Evolutionary conservation across 768 basidiomycete species (phyloP), one percentile per base, ranked within the genome.

Genomic region (Russula ochroleuca): DNA sequence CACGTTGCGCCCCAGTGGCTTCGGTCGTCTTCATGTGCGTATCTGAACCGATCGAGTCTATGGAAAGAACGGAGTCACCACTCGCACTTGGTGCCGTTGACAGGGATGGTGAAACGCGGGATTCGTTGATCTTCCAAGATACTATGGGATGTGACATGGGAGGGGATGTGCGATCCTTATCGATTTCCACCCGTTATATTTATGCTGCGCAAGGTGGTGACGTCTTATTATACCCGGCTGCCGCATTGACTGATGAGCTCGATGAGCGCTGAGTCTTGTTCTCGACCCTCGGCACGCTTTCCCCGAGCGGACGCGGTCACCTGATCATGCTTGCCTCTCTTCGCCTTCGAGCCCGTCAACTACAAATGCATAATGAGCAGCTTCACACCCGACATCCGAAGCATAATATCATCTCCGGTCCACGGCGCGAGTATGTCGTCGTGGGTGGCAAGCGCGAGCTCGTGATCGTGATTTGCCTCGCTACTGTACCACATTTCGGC

Each of bases 321-420:
- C n/a, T n/a, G n/a, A n/a, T n/a, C n/a, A n/a, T n/a, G n/a, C n/a
- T n/a, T n/a, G n/a, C n/a, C n/a, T n/a, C n/a, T n/a, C n/a, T n/a
- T n/a, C n/a, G n/a, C n/a, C n/a, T n/a, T n/a, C n/a, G n/a, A n/a
- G n/a, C n/a, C n/a, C n/a, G n/a, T n/a, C 21, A 7, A n/a, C 57
- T 64, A 90, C 75, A 92, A 69, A 68, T 83, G 81, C 78, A 85
- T 78, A 71, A 96, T 90, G 68, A 97, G 74, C 73, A 94, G 92
- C 75, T 96, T 96, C 62, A 96, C 76, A 8, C 90, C 92, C 14
- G 92, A 86, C 92, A 94, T 90, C 87, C 86, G 90, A 60, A 90
- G 70, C 1, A 83, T 85, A 71, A 95, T 92, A 69, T 95, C 92
- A 57, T 92, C 88, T 47, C 87, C 88, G 61, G 85, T 81, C 56